These are phyloP conservation scores for Penicillium lividum DNA, from an alignment of 495 filamentous ascomycete genomes.

Conservation along the genomic window DNA sequence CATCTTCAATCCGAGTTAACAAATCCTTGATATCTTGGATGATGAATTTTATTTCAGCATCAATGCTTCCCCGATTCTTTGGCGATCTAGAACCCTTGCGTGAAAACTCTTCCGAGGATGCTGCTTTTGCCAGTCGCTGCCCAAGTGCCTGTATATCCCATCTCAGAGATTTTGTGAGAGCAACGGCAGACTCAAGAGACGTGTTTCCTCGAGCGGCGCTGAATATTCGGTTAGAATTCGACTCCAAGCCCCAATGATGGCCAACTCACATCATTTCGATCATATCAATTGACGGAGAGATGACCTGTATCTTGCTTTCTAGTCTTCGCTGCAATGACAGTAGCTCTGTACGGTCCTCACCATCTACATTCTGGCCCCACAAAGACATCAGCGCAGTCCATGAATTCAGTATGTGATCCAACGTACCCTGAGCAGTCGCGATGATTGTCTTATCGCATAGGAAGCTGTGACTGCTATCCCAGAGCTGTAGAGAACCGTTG, in stretches of 20 bases:
- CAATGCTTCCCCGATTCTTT: slow-evolving; percentile 48
- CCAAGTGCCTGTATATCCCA: slow-evolving; percentile 87
- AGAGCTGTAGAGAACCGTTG: slow-evolving; percentile 51
- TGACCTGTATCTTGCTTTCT: slow-evolving; percentile 83
- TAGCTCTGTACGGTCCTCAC: slow-evolving; percentile 70
- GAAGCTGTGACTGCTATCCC: slow-evolving; percentile 84
- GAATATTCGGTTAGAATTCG: slow-evolving; percentile 8
- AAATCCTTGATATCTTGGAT: slow-evolving; percentile 75
- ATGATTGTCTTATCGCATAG: slow-evolving; percentile 82
- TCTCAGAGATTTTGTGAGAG: slow-evolving; percentile 81
- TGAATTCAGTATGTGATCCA: background rate
- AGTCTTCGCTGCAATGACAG: slow-evolving; percentile 70
- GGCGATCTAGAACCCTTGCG: slow-evolving; percentile 51
- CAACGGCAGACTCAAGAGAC: slow-evolving; percentile 84
- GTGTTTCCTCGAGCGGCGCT: slow-evolving; percentile 94
- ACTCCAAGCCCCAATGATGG: background rate
- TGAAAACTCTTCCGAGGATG: slow-evolving; percentile 62
- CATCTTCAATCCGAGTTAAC: slow-evolving; percentile 81
- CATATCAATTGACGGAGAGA: slow-evolving; percentile 90
- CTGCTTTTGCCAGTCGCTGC: slow-evolving; percentile 69
- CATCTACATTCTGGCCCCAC: slow-evolving; percentile 60
- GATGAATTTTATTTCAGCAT: slow-evolving; percentile 67
- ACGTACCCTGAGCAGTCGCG: slow-evolving; percentile 73
- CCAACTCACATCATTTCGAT: slow-evolving; percentile 80
- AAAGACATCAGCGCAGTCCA: slow-evolving; percentile 15